phyloP scores from a whole-genome alignment of 306 rosid species.

The Prunus padus region DNA sequence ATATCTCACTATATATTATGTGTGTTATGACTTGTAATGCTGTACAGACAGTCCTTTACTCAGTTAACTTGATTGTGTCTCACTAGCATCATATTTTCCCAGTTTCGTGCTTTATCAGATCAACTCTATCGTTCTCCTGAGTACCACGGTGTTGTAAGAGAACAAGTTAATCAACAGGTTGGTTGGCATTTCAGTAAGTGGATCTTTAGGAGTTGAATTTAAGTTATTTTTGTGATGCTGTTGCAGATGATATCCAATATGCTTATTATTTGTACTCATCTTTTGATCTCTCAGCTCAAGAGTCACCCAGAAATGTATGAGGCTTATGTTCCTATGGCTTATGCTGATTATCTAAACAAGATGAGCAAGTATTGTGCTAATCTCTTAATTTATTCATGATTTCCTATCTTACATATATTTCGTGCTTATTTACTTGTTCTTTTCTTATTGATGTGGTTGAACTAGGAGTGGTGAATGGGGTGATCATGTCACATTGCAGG shows the following conservation, averaged over 20 bases:
- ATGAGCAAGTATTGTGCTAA: conserved; percentile 69
- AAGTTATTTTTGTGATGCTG: neutral
- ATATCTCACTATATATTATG: neutral
- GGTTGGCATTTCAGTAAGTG: conserved; percentile 17
- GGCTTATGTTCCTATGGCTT: conserved; percentile 86
- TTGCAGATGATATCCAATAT: neutral
- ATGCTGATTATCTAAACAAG: conserved; percentile 73
- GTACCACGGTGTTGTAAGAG: conserved; percentile 77
- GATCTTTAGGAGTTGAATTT: conserved; percentile 10
- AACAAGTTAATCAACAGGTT: conserved; percentile 84
- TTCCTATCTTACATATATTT: conserved; percentile 8
- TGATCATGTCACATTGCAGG: conserved; percentile 95
- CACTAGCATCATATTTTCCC: conserved; percentile 33
- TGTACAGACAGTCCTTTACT: neutral
- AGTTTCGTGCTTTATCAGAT: conserved; percentile 97
- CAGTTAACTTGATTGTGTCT: conserved; percentile 20
- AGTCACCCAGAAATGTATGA: conserved; percentile 48
- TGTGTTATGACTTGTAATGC: neutral
- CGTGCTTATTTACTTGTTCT: conserved; percentile 21
- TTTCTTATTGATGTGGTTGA: conserved; percentile 32
- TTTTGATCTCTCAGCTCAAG: conserved; percentile 56
- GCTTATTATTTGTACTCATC: neutral
- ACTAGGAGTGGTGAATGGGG: conserved; percentile 98
- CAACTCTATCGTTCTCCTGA: conserved; percentile 88
- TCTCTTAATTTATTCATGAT: conserved; percentile 9